Evolutionary conservation across 257 asterid species (phyloP), one percentile per base, ranked within the genome.

Genomic region (Salvia miltiorrhiza): DNA sequence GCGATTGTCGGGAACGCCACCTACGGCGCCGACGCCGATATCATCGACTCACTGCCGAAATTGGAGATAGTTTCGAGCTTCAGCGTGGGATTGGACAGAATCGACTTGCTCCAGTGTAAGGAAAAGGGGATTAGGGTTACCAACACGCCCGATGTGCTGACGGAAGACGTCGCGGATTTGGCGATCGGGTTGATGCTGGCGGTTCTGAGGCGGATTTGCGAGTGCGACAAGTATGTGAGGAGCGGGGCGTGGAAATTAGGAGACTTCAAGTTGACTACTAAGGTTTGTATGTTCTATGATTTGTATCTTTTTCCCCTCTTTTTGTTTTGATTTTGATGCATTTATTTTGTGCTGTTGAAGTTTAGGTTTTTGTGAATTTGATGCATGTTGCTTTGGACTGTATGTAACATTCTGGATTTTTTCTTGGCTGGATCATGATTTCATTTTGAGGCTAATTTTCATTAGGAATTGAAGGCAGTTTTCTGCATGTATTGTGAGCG

Each of bases 101-200:
- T 93, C 11, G 99, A 93, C 77, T 35, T 90, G 87, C 63, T 1
- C 44, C 90, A 81, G 77, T 93, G 96, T 11, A 77, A 68, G 76
- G 96, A 88, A 65, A 87, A 55, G 81, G 93, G 96, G 52, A 76
- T 93, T 76, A 86, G 86, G 90, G 98, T 93, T 69, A 84, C 95
- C 7, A 84, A 85, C 77, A 93, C 97, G 0, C 98, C 96, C 35
- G 96, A 88, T 62, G 97, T 93, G 66, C 74, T 93, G 78, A 88
- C 96, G 6, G 99, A 88, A 53, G 99, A 93, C 70, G 95, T 88
- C 68, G 99, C 97, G 33, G 97, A 93, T 70, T n/a, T 90, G 66
- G 96, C 97, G 9, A 80, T 90, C 12, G 96, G 88, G 35, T 62
- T 93, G 85, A 85, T 83, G 79, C 66, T 93, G 77, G 85, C 95